Conservation (phyloP, 108 stramenopile species). For the Nitzschia putrida region DNA sequence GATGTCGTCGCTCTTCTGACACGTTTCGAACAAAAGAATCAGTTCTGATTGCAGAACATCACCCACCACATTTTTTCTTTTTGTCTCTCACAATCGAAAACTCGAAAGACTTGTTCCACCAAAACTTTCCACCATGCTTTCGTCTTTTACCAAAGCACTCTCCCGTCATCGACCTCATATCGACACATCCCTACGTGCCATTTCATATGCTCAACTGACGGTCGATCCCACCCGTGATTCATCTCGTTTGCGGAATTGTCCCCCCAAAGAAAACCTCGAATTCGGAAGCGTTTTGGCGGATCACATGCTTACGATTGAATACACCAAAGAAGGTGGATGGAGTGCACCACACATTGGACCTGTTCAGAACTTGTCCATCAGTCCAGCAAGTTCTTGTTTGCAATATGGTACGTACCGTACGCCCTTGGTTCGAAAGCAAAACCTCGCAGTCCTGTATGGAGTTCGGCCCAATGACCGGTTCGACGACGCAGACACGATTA, state of each 20-base stretch:
- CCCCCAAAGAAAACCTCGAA: constrained; percentile 63
- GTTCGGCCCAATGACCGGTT: background rate
- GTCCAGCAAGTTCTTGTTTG: constrained; percentile 85
- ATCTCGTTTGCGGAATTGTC: constrained; percentile 37
- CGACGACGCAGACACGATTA: no score
- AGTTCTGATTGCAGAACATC: no score
- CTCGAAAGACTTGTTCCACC: no score
- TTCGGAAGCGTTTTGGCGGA: constrained; percentile 86
- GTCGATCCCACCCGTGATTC: constrained; percentile 41
- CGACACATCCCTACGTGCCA: constrained; percentile 24
- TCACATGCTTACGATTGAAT: constrained; percentile 92
- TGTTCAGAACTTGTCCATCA: constrained; percentile 73
- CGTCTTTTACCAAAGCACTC: no score
- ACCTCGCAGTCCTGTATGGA: background rate
- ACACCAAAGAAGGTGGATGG: constrained; percentile 77
- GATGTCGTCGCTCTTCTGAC: no score
- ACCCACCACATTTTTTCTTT: no score
- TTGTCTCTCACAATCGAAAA: no score
- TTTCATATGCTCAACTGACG: constrained; percentile 43
- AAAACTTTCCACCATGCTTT: no score
- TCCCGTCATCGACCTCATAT: no score
- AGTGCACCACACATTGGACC: constrained; percentile 74
- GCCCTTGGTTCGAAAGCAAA: background rate
- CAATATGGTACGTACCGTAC: constrained; percentile 81
- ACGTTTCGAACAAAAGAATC: no score